Base-by-base conservation (phyloP, 1,284 basidiomycete species). In the Malassezia equina region DNA sequence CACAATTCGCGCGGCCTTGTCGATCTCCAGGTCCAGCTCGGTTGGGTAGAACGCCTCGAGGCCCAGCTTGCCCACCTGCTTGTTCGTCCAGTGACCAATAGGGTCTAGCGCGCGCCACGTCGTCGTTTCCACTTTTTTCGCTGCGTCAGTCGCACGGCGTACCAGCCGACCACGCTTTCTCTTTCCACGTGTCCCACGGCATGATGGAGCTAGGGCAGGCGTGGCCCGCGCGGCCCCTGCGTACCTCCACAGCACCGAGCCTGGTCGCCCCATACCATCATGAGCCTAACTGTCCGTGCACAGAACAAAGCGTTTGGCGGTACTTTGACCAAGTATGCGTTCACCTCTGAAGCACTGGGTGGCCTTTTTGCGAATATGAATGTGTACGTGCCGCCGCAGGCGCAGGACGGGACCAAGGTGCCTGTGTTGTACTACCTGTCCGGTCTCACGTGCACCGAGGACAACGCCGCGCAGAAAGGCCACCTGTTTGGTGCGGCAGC, bases 361-460 rank as follows among this genome's bases (percentile, higher is more conserved):
- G 84, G 84, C 25, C 81, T 95, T 25, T 76, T 81, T 53, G 81
- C 93, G 4, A 80, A 84, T 42, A 88, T 98, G 79, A 96, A 96
- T 76, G 78, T 98, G 62, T 99, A 87, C 76, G 71, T 95, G 2
- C 93, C 94, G 3, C 79, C 80, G 19, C 80, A 81, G 47, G 81
- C 84, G 1, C 42, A 77, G 5, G 27, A 40, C 1, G 17, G 29
- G 24, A 19, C 46, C 66, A 84, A 86, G 60, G 86, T 85, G 0
- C 90, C 91, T 0, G 78, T 76, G 1, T 79, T 99, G 7, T 81
- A 88, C 65, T 98, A 90, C 76, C 84, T 99, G 43, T 84, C 91
- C 2, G 93, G 93, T 2, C 76, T 99, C 53, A 90, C 88, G 0
- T 98, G 94, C 77, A 96, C 84, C 13, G 94, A 96, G 75, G 93